phyloP scores from a whole-genome alignment of 2,329 filamentous ascomycete genomes.

The Epichloe gansuensis region DNA sequence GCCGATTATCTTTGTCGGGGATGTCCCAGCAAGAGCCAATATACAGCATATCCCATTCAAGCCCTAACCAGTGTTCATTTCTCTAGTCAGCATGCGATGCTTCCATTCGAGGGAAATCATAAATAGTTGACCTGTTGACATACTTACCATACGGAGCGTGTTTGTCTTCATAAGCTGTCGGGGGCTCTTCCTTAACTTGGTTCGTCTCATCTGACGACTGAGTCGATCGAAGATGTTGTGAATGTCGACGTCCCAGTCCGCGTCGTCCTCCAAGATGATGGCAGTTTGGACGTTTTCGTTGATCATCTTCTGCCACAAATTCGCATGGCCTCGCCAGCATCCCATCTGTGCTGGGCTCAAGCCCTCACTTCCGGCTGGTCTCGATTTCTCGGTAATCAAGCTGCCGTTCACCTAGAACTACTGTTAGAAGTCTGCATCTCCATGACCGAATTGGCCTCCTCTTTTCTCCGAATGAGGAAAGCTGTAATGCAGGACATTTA shows the following conservation, averaged over 20 bases:
- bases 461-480: background rate
- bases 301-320: conserved; percentile 1
- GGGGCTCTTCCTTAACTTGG: background rate
- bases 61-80: background rate
- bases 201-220: background rate
- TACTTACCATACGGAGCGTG: conserved; percentile 1
- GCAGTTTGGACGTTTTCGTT: conserved; percentile 1
- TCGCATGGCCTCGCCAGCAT: conserved; percentile 3
- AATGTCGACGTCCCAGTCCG: conserved; percentile 1
- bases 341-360: background rate
- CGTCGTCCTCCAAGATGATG: conserved; percentile 3
- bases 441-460: too few relatives aligned
- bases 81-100: too few relatives aligned
- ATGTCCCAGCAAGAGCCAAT: conserved; percentile 3
- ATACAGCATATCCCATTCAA: conserved; percentile 2
- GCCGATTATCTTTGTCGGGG: background rate
- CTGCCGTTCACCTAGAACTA: background rate
- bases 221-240: background rate
- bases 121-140: too few relatives aligned
- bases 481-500: background rate
- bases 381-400: background rate
- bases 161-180: background rate
- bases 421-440: background rate
- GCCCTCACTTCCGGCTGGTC: background rate
- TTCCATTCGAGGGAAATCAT: too few relatives aligned